Evolutionary conservation across 768 basidiomycete species (phyloP).

Genomic region (Peribolospora baueri): DNA sequence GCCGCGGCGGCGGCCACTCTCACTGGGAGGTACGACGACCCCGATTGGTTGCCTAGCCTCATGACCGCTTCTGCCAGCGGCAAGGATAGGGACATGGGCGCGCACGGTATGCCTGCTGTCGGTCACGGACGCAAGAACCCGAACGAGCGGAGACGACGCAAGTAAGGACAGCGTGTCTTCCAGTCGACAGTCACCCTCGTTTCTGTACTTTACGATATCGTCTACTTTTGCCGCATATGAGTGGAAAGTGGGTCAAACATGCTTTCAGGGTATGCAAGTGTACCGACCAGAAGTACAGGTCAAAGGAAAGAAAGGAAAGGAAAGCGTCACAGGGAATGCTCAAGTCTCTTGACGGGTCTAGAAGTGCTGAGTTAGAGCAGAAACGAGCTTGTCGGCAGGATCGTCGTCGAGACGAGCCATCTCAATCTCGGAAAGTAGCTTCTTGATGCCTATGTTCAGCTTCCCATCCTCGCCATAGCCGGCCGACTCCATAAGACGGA

Average conservation of each 20-base stretch:
- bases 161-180: not conserved
- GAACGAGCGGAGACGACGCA: slow-evolving; percentile 43
- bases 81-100: slow-evolving; percentile 37
- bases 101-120: slow-evolving; percentile 50
- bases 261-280: too few species aligned
- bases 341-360: too few species aligned
- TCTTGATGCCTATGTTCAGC: slow-evolving; percentile 77
- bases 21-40: slow-evolving; percentile 4
- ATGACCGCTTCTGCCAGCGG: slow-evolving; percentile 27
- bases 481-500: slow-evolving; percentile 44
- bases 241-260: too few species aligned
- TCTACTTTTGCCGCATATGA: too few species aligned
- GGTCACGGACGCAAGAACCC: slow-evolving; percentile 76
- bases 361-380: not conserved
- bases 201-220: too few species aligned
- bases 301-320: too few species aligned
- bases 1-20: slow-evolving; percentile 3
- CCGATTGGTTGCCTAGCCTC: slow-evolving; percentile 11
- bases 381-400: slow-evolving; percentile 30
- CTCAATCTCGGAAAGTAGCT: slow-evolving; percentile 66
- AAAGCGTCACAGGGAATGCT: too few species aligned
- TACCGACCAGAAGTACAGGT: too few species aligned
- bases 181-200: too few species aligned
- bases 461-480: slow-evolving; percentile 37
- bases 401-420: slow-evolving; percentile 90